Evolutionary conservation across 495 filamentous ascomycete genomes (phyloP), one percentile per base, ranked within the genome.

Genomic region (Tricharina praecox): DNA sequence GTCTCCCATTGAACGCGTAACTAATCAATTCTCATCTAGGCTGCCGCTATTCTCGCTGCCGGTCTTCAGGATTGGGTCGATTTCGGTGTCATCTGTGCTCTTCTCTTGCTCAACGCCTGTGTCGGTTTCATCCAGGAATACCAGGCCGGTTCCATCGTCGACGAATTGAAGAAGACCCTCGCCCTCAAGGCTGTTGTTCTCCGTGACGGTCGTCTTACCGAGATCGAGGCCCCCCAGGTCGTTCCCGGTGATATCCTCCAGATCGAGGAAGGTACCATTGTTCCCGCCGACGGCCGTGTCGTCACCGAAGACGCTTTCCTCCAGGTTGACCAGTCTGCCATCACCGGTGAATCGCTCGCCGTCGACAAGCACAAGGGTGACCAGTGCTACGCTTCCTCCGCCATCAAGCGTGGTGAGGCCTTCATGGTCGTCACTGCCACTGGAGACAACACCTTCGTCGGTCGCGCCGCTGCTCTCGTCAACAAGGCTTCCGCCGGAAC

Each of bases 321-420:
- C 43, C 84, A 92, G 62, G 78, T 94, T 50, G 86, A 94, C 65
- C 86, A 93, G 67, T 93, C 85, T 49, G 74, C 81, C 52, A 82
- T 94, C 58, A 93, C 86, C 24, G 86, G 86, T 50, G 86, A 94
- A 67, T 93, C 86, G 56, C 76, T 93, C 48, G 84, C 85, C 50
- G 84, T 90, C 48, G 81, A 87, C 64, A 93, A 88, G 68, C 74
- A 79, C 63, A 77, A 78, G 63, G 72, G 72, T 47, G 84, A 92
- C 63, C 66, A 68, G 50, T 82, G 80, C 64, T 93, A 79, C 62
- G 75, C 82, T 59, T 92, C 86, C 9, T 90, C 85, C 3, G 76
- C 75, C 50, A 78, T 92, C 70, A 93, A 90, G 72, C 84, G 84
- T 69, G 85, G 86, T 61, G 73, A 83, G 64, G 82, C 79, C 44